Conservation (phyloP, 164 flowering plant genomes). For the Annona squamosa region DNA sequence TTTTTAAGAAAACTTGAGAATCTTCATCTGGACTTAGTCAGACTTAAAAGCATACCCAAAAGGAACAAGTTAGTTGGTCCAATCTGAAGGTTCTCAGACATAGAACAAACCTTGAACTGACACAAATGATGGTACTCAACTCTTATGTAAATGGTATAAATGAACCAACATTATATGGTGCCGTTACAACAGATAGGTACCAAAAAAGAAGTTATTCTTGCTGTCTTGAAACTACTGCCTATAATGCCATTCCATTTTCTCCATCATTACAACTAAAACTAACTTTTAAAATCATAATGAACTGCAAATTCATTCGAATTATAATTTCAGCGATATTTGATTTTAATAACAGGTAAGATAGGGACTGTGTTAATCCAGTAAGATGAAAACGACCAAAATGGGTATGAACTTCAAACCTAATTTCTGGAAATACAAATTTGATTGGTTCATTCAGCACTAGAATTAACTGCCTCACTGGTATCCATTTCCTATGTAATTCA, state of each 20-base stretch:
- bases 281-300: background rate
- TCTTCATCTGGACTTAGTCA: background rate
- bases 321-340: background rate
- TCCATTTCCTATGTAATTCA: too few relatives aligned
- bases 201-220: background rate
- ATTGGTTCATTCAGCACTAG: too few relatives aligned
- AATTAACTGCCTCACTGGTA: too few relatives aligned
- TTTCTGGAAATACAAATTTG: too few relatives aligned
- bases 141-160: background rate
- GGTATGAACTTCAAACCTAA: background rate
- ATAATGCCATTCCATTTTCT: background rate
- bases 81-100: background rate
- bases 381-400: background rate
- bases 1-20: background rate
- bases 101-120: background rate
- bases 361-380: background rate
- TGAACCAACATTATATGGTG: background rate
- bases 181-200: background rate
- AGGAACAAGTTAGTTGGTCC: too few relatives aligned
- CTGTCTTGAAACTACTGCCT: background rate
- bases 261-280: background rate
- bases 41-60: background rate
- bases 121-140: background rate
- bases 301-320: background rate
- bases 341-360: background rate